phyloP scores from a whole-genome alignment of 1,284 basidiomycete species.

The Rhodotorula mucilaginosa region DNA sequence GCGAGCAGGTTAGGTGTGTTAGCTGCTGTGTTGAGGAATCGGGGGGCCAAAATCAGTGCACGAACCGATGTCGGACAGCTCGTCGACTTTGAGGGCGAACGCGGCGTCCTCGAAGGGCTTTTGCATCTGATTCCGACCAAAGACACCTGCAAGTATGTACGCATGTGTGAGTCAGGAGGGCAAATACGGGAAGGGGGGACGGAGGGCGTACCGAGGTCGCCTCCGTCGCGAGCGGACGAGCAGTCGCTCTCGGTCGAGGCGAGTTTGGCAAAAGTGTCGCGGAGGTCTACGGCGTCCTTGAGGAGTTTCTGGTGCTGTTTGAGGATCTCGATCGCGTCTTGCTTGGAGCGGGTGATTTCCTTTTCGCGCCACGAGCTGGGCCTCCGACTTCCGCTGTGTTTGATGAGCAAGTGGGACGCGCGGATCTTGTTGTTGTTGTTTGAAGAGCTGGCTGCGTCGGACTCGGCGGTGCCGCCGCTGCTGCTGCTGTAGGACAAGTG shows the following conservation, averaged over 20 bases:
- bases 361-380: slow-evolving; percentile 92
- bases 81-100: slow-evolving; percentile 72
- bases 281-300: slow-evolving; percentile 50
- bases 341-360: slow-evolving; percentile 38
- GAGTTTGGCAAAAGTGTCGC: slow-evolving; percentile 63
- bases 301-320: slow-evolving; percentile 57
- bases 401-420: slow-evolving; percentile 91
- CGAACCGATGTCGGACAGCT: slow-evolving; percentile 69
- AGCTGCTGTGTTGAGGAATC: too few relatives aligned
- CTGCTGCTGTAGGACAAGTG: slow-evolving; percentile 52
- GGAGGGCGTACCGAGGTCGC: slow-evolving; percentile 63
- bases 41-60: not conserved
- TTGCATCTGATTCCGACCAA: slow-evolving; percentile 90
- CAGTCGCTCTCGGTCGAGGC: slow-evolving; percentile 79
- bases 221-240: slow-evolving; percentile 72
- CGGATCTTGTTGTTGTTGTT: slow-evolving; percentile 62
- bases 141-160: slow-evolving; percentile 57
- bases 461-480: not conserved
- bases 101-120: slow-evolving; percentile 94
- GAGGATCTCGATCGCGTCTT: slow-evolving; percentile 80
- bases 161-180: too few relatives aligned
- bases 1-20: not conserved
- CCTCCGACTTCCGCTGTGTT: slow-evolving; percentile 80
- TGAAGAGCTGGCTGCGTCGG: too few relatives aligned
- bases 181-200: not conserved